Evolutionary conservation across 208 protist species (phyloP).

Genomic region (Leishmania lainsoni): DNA sequence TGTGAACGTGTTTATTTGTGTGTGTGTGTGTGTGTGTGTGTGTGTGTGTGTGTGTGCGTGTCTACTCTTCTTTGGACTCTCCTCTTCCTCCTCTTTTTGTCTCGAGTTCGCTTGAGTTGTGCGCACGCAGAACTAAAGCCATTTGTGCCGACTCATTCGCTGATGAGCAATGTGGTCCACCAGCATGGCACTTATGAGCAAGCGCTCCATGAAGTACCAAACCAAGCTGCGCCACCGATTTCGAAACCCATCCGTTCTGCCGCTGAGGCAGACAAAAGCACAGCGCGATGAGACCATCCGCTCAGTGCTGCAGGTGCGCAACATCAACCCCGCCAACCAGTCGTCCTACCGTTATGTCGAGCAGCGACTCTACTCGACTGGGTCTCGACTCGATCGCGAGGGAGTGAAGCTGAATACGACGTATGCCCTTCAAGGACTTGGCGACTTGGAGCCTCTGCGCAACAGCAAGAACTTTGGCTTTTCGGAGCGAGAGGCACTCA

Average conservation of each 20-base stretch:
- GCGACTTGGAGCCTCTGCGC: conserved; percentile 85
- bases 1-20: neutral
- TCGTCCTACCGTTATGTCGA: conserved; percentile 77
- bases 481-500: conserved; percentile 71
- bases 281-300: conserved; percentile 81
- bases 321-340: conserved; percentile 57
- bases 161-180: conserved; percentile 22
- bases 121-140: neutral
- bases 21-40: neutral
- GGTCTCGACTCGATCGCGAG: conserved; percentile 81
- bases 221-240: conserved; percentile 84
- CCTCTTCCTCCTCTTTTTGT: neutral
- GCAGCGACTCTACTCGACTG: conserved; percentile 77
- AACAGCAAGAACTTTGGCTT: conserved; percentile 88
- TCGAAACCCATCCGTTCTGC: conserved; percentile 65
- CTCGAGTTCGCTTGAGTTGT: neutral
- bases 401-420: conserved; percentile 82
- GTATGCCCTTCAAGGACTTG: conserved; percentile 88
- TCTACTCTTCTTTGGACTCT: neutral
- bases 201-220: conserved; percentile 54
- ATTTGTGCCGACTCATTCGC: neutral
- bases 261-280: conserved; percentile 70
- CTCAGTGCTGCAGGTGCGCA: conserved; percentile 45
- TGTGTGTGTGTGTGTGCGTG: neutral
- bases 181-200: conserved; percentile 33